These are phyloP conservation scores for Aspergillus aculeatinus DNA, from an alignment of 2,329 filamentous ascomycete genomes.

Conservation along the genomic window DNA sequence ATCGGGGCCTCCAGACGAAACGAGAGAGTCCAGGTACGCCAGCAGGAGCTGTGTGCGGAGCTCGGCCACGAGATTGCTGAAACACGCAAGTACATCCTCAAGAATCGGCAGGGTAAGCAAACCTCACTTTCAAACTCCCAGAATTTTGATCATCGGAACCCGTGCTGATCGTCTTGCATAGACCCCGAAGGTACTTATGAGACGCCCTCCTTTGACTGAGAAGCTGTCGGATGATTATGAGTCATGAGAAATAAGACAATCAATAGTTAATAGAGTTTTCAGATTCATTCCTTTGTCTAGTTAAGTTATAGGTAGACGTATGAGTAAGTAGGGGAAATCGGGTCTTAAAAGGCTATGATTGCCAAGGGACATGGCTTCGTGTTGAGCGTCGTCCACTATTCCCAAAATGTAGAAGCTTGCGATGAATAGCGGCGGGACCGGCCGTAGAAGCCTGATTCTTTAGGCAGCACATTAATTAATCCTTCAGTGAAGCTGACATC, in stretches of 20 bases:
- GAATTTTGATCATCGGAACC: too few relatives aligned
- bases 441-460: neutral
- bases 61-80: slow-evolving; percentile 52
- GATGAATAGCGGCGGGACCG: neutral
- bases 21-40: slow-evolving; percentile 45
- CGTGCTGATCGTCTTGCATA: slow-evolving; percentile 18
- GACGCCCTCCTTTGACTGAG: slow-evolving; percentile 20
- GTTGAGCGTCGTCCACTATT: neutral
- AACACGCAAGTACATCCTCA: slow-evolving; percentile 53
- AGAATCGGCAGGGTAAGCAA: slow-evolving; percentile 53
- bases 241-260: neutral
- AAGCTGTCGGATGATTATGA: neutral
- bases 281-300: neutral
- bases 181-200: slow-evolving; percentile 57
- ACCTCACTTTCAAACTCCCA: neutral
- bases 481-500: neutral
- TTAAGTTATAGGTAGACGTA: too few relatives aligned
- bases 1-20: slow-evolving; percentile 50
- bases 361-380: neutral
- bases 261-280: slow-evolving; percentile 1
- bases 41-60: slow-evolving; percentile 51
- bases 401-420: neutral
- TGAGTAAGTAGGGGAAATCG: too few relatives aligned
- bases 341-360: neutral
- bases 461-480: neutral